Evolutionary conservation across 2,329 filamentous ascomycete genomes (phyloP).

Genomic region (Clonostachys sp.): DNA sequence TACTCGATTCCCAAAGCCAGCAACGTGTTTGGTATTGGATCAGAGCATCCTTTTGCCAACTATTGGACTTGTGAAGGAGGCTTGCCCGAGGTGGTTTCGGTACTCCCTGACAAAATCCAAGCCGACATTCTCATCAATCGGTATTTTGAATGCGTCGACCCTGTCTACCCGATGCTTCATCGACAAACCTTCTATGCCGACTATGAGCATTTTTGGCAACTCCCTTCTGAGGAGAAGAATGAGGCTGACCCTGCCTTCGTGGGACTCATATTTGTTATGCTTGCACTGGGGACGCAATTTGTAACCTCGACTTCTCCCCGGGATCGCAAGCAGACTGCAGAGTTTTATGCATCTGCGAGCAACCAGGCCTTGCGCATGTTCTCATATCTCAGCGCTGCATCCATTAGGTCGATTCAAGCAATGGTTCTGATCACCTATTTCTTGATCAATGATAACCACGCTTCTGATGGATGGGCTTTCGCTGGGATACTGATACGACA

Average conservation of each 20-base stretch:
- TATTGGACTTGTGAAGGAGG: slow-evolving; percentile 81
- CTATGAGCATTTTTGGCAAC: slow-evolving; percentile 73
- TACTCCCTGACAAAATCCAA: slow-evolving; percentile 71
- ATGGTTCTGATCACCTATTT: slow-evolving; percentile 82
- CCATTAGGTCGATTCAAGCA: slow-evolving; percentile 68
- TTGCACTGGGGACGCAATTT: slow-evolving; percentile 76
- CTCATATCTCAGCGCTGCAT: slow-evolving; percentile 72
- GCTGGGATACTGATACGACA: slow-evolving; percentile 73
- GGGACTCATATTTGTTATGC: slow-evolving; percentile 70
- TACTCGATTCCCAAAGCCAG: slow-evolving; percentile 67
- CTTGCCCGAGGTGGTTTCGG: slow-evolving; percentile 68
- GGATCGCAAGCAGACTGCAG: slow-evolving; percentile 69
- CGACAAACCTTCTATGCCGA: slow-evolving; percentile 71
- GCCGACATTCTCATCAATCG: slow-evolving; percentile 63
- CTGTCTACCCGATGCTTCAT: slow-evolving; percentile 78
- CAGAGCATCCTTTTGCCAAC: slow-evolving; percentile 75
- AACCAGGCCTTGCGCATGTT: slow-evolving; percentile 73
- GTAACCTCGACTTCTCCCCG: slow-evolving; percentile 52
- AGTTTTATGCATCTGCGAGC: slow-evolving; percentile 76
- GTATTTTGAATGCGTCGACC: slow-evolving; percentile 70
- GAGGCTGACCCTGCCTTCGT: slow-evolving; percentile 64
- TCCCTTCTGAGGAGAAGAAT: slow-evolving; percentile 52
- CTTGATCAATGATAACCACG: slow-evolving; percentile 81
- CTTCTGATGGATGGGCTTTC: slow-evolving; percentile 79
- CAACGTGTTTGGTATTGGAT: slow-evolving; percentile 77